These are phyloP conservation scores for Vigna trinervia DNA, from an alignment of 306 rosid genomes.

Conservation along the genomic window DNA sequence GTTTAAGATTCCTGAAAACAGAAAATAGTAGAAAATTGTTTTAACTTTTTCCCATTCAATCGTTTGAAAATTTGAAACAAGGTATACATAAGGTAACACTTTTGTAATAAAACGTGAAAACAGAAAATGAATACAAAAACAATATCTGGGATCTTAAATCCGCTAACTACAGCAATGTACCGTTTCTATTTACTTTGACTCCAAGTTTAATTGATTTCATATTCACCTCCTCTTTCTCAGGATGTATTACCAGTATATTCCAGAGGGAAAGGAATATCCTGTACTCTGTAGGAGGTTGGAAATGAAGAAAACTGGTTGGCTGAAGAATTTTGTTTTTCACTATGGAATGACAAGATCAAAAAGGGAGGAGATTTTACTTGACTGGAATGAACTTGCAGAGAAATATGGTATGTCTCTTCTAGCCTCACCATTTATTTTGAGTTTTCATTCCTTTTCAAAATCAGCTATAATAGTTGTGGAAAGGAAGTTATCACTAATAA, in stretches of 20 bases:
- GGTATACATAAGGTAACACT: not conserved
- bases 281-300: slow-evolving; percentile 74
- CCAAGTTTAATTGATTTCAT: slow-evolving; percentile 8
- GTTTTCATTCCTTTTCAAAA: slow-evolving; percentile 5
- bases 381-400: slow-evolving; percentile 91
- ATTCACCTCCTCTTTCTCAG: slow-evolving; percentile 48
- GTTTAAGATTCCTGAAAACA: not conserved
- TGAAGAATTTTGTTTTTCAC: slow-evolving; percentile 48
- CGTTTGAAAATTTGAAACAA: too few species aligned
- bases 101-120: not conserved
- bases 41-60: too few species aligned
- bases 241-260: slow-evolving; percentile 90
- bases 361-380: slow-evolving; percentile 74
- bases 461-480: not conserved
- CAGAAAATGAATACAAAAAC: too few species aligned
- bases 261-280: slow-evolving; percentile 91
- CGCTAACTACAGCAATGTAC: not conserved
- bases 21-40: too few species aligned
- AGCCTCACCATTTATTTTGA: not conserved
- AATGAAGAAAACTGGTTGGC: slow-evolving; percentile 49
- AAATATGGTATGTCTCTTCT: slow-evolving; percentile 64
- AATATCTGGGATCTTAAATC: too few species aligned
- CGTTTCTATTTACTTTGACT: not conserved
- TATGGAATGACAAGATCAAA: slow-evolving; percentile 45
- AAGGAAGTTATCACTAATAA: not conserved